A percentile compares a stretch with the other conserved stretches of the same genome.
These are phyloP conservation scores for Rhododendron ovatum DNA, from an alignment of 148 eudicot species.

Conservation along the genomic window DNA sequence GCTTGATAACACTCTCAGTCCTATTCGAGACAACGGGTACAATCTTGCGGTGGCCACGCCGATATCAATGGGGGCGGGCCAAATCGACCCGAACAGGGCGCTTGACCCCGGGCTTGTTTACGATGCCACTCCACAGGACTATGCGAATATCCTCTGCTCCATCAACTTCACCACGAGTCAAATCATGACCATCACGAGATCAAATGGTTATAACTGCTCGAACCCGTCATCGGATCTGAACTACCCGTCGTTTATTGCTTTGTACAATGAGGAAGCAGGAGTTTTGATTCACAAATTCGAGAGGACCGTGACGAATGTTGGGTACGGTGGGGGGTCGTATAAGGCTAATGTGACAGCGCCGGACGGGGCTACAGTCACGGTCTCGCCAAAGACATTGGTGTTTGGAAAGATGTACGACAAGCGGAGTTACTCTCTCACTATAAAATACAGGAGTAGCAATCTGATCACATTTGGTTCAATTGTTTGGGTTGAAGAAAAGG, in stretches of 20 bases:
- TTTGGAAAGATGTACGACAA: conserved; percentile 14
- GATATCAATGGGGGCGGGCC: conserved; percentile 30
- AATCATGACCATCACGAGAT: conserved; percentile 23
- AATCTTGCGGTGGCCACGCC: conserved; percentile 13
- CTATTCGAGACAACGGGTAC: conserved; percentile 10
- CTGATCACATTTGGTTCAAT: conserved; percentile 14
- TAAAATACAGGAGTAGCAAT: background rate
- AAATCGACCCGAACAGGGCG: conserved; percentile 28
- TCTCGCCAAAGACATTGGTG: conserved; percentile 14
- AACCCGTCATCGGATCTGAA: conserved; percentile 22
- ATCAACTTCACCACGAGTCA: conserved; percentile 21
- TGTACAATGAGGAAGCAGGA: background rate
- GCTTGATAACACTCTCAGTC: conserved; percentile 10
- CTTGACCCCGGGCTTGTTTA: conserved; percentile 40
- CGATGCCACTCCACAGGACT: conserved; percentile 30
- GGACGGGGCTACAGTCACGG: conserved; percentile 2
- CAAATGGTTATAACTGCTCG: conserved; percentile 23
- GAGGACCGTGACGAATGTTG: conserved; percentile 35
- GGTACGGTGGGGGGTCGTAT: conserved; percentile 17
- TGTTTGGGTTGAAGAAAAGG: conserved; percentile 20
- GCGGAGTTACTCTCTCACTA: conserved; percentile 11
- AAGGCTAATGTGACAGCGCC: conserved; percentile 18
- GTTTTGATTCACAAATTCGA: background rate
- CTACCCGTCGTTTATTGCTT: conserved; percentile 33
- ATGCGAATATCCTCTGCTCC: conserved; percentile 26